Evolutionary conservation across 257 asterid species (phyloP).

Genomic region (Eucommia ulmoides): DNA sequence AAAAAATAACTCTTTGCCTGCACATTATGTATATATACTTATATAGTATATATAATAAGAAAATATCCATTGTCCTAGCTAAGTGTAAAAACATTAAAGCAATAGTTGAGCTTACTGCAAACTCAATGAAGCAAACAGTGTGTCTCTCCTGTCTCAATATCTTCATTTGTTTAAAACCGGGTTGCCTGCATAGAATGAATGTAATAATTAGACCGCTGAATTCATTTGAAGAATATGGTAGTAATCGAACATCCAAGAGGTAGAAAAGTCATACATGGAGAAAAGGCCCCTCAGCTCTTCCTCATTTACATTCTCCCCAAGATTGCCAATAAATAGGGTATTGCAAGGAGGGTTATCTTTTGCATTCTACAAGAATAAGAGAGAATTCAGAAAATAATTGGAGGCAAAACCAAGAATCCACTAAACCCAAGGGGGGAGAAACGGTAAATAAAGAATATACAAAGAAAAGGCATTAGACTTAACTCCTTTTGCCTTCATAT

Average conservation of each 20-base stretch:
- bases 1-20: too few relatives aligned
- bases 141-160: conserved; percentile 91
- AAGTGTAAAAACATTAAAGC: conserved; percentile 7
- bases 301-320: conserved; percentile 91
- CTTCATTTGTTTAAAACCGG: conserved; percentile 99
- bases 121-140: conserved; percentile 98
- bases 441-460: too few relatives aligned
- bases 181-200: conserved; percentile 61
- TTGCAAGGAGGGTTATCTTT: conserved; percentile 99
- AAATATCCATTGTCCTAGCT: too few relatives aligned
- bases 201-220: too few relatives aligned
- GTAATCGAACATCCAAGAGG: neutral
- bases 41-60: too few relatives aligned
- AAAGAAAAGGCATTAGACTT: too few relatives aligned
- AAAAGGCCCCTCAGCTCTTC: conserved; percentile 90
- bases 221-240: conserved; percentile 1
- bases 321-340: conserved; percentile 95
- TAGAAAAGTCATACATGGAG: conserved; percentile 38
- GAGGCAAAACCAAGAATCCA: too few relatives aligned
- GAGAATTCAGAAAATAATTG: too few relatives aligned
- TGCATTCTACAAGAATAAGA: too few relatives aligned
- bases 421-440: too few relatives aligned
- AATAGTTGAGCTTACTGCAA: conserved; percentile 56
- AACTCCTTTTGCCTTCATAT: too few relatives aligned
- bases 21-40: too few relatives aligned